These are phyloP conservation scores for Mycena vulgaris DNA, from an alignment of 768 basidiomycete species.

Conservation along the genomic window DNA sequence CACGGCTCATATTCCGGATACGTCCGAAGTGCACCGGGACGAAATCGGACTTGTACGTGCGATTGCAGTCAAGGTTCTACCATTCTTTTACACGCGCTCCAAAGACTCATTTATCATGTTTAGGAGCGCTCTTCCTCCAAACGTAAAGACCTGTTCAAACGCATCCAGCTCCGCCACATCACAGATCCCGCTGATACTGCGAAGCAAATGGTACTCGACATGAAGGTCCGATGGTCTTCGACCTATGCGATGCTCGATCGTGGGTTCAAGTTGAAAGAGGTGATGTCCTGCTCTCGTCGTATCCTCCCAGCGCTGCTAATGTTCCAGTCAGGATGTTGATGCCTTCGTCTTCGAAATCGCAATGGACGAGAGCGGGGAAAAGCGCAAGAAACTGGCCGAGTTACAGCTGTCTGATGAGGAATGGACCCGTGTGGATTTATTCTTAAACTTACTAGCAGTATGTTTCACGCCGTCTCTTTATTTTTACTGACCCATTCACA, in stretches of 20 bases:
- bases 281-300: background rate
- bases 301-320: too few species aligned
- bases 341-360: background rate
- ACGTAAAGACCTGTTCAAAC: slow-evolving; percentile 8
- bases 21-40: background rate
- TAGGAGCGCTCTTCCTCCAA: slow-evolving; percentile 5
- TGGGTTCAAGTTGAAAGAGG: background rate
- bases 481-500: background rate
- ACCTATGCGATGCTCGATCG: slow-evolving; percentile 47
- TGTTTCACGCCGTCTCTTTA: background rate
- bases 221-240: slow-evolving; percentile 52
- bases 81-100: background rate
- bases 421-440: background rate
- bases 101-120: too few species aligned
- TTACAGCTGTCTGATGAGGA: background rate
- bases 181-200: background rate
- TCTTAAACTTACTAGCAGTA: slow-evolving; percentile 7
- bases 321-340: background rate
- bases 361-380: slow-evolving; percentile 1
- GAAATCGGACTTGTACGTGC: background rate
- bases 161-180: background rate
- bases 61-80: background rate
- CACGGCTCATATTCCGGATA: background rate
- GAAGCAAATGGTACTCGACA: slow-evolving; percentile 45
- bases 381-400: background rate